Conservation (phyloP, 2,329 filamentous ascomycete species). For the Hymenoscyphus occultus region DNA sequence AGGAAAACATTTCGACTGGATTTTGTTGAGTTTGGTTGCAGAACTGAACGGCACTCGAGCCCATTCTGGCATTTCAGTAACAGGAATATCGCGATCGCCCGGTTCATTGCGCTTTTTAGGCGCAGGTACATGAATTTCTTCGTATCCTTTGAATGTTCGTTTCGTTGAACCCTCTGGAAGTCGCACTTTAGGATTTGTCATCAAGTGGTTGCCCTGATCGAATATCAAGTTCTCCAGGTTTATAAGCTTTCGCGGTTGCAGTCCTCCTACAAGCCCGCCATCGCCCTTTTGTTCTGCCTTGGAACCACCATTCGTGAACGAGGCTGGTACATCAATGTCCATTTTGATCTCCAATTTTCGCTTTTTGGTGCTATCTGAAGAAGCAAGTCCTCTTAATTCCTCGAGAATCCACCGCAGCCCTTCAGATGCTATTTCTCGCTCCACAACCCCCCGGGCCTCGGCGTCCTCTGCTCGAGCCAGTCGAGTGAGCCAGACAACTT, state of each 20-base stretch:
- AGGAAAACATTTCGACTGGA: slow-evolving; percentile 91
- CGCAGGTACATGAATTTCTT: slow-evolving; percentile 94
- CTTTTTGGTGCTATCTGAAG: slow-evolving; percentile 53
- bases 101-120: slow-evolving; percentile 85
- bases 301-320: slow-evolving; percentile 50
- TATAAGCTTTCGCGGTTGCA: slow-evolving; percentile 83
- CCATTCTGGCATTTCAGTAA: slow-evolving; percentile 90
- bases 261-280: slow-evolving; percentile 70
- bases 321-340: slow-evolving; percentile 77
- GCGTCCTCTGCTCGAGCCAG: slow-evolving; percentile 80
- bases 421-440: slow-evolving; percentile 87
- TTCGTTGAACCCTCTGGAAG: slow-evolving; percentile 94
- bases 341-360: slow-evolving; percentile 86
- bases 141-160: slow-evolving; percentile 93
- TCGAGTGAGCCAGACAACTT: slow-evolving; percentile 91
- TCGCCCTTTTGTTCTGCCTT: slow-evolving; percentile 56
- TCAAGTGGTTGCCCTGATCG: slow-evolving; percentile 96
- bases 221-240: slow-evolving; percentile 96
- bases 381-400: slow-evolving; percentile 74
- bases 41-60: slow-evolving; percentile 80
- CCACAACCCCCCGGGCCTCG: slow-evolving; percentile 70
- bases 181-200: slow-evolving; percentile 97
- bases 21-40: slow-evolving; percentile 85
- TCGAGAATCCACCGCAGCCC: slow-evolving; percentile 84
- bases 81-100: slow-evolving; percentile 76